Base-by-base conservation (phyloP, 2,329 filamentous ascomycete genomes). In the Aureobasidium sp. region DNA sequence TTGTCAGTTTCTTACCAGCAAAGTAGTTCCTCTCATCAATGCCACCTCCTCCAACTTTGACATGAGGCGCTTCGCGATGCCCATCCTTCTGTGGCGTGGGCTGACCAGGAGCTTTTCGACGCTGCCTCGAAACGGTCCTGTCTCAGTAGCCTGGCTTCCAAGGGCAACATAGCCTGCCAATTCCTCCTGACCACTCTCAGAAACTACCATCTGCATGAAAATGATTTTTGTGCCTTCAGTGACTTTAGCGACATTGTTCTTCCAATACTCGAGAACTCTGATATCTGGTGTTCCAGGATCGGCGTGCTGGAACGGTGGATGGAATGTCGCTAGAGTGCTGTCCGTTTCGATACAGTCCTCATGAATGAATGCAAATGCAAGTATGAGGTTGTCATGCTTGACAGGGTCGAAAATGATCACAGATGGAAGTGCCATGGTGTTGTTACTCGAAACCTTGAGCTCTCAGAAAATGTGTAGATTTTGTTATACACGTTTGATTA, bases 31-130 rank as follows among this genome's bases (percentile, higher is more conserved):
- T 45, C 76, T 73, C 36, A 70, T 72, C 13, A 71, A 66, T 1
- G 84, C 84, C 69, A 84, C 79, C 4, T 69, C 70, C 70, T 88
- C 83, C n/a, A 86, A 65, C n/a, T 76, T 76, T 27, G 62, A 67
- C 72, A 87, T 79, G 65, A 87, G 67, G 25, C 71, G 69, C 64
- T 73, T 78, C 3, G 82, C 83, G 50, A 81, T 78, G 4, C 84
- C 83, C 50, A 73, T 75, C 1, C 76, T 69, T 8, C 84, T 76
- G 66, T 78, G 79, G 49, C 73, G 74, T 13, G 80, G 80, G 63
- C 78, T 79, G 10, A 87, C 76, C 42, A 87, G 74, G 39, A 87
- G 74, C 69, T 84, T 83, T 71, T 87, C 80, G 2, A 87, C 80
- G 10, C 71, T 66, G 3, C 76, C 83, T 34, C 83, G 75, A 65